Percentiles rank a stretch among this genome's conserved stretches.
These are phyloP conservation scores for Fusarium anguioides DNA, from an alignment of 2,329 filamentous ascomycete species.

Conservation along the genomic window DNA sequence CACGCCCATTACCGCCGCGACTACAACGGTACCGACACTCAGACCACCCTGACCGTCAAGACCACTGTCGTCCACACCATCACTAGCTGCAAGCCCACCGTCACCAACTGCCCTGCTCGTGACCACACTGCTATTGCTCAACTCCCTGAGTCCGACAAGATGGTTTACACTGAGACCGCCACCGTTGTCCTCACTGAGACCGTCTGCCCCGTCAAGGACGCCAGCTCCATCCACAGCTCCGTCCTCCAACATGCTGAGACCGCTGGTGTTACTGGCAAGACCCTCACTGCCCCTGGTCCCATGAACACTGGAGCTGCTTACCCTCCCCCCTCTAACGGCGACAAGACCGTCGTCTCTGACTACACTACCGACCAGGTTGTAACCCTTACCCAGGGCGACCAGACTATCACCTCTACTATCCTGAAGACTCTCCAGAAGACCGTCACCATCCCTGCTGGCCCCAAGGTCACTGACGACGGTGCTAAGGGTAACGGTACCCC, in stretches of 20 bases:
- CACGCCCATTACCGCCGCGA: slow-evolving; percentile 48
- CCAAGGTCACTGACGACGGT: slow-evolving; percentile 29
- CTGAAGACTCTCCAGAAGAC: slow-evolving; percentile 57
- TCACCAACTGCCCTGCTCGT: slow-evolving; percentile 65
- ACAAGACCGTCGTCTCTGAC: slow-evolving; percentile 43
- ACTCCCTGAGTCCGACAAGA: slow-evolving; percentile 52
- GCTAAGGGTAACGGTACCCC: slow-evolving; percentile 36
- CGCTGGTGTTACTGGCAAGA: slow-evolving; percentile 52
- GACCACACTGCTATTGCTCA: slow-evolving; percentile 49
- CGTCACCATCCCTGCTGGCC: slow-evolving; percentile 44
- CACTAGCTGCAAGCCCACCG: slow-evolving; percentile 66
- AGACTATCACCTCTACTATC: slow-evolving; percentile 57
- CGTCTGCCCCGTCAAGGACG: slow-evolving; percentile 60
- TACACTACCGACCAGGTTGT: slow-evolving; percentile 49
- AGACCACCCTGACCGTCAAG: slow-evolving; percentile 62
- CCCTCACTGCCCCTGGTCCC: slow-evolving; percentile 43
- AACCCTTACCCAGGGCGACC: slow-evolving; percentile 51
- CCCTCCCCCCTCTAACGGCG: slow-evolving; percentile 26
- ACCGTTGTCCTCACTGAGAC: slow-evolving; percentile 54
- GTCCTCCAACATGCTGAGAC: slow-evolving; percentile 52
- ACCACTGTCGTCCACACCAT: slow-evolving; percentile 67
- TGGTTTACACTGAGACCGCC: slow-evolving; percentile 52
- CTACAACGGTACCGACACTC: slow-evolving; percentile 44
- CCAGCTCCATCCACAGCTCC: slow-evolving; percentile 54
- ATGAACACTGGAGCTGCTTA: slow-evolving; percentile 53